Base-by-base conservation (phyloP, 2,329 filamentous ascomycete genomes). In the Phoma herbarum region DNA sequence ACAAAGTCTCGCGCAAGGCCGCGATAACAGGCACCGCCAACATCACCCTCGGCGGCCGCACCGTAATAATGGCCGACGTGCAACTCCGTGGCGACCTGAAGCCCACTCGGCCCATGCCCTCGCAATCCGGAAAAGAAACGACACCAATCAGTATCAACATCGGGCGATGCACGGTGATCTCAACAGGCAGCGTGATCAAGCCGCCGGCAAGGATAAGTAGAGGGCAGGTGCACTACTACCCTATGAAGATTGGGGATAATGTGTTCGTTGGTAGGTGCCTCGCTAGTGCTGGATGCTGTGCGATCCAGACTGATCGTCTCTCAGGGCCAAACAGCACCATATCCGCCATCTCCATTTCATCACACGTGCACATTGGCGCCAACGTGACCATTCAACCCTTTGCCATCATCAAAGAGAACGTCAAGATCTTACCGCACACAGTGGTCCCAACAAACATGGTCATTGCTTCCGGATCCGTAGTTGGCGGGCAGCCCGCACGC, bases 1-100 rank as follows among this genome's bases (percentile, higher is more conserved):
- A 99, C 85, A 98, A 98, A 82, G 95, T 99, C 71, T 94, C 93
- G 37, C 92, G 95, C 66, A 92, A 92, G 68, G 91, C 92, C 62
- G 89, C 90, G 75, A 92, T 99, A 68, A 91, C 96, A 72, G 95
- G 95, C 71, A 97, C 94, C 22, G 93, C 96, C 69, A 96, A 98
- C 80, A 98, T 99, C 79, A 97, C 97, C 79, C 90, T 99, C 2
- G 95, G 93, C 68, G 95, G 95, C 63, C 96, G 78, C 79, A 96
- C 93, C 0, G 92, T 98, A 62, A 96, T 99, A 73, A 93, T 97
- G 83, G 90, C 93, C 62, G 93, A 97, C 74, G 94, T 93, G 69
- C 93, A 95, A 78, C 92, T 99, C 74, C 90, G 95, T 46, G 95
- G 94, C 43, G 95, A 99, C 74, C 86, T 99, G 83, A 66, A 79